Conservation (phyloP, 352 stramenopile species). For the Phytophthora cactorum region DNA sequence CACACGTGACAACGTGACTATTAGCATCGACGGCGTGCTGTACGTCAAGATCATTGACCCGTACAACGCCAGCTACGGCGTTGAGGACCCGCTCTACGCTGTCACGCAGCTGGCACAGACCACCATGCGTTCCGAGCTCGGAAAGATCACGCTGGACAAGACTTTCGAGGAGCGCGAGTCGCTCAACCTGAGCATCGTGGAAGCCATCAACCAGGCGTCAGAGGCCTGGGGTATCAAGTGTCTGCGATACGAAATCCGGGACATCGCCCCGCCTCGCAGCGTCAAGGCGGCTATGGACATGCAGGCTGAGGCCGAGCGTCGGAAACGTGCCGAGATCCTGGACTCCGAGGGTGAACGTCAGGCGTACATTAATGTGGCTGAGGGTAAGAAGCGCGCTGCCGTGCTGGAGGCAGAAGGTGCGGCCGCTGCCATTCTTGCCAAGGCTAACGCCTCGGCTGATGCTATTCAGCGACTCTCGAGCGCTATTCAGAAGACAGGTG, state of each 20-base stretch:
- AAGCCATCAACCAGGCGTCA: constrained; percentile 92
- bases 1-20: constrained; percentile 93
- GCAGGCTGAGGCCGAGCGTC: constrained; percentile 91
- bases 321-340: constrained; percentile 93
- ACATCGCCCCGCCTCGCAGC: constrained; percentile 87
- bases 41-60: constrained; percentile 93
- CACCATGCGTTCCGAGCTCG: constrained; percentile 92
- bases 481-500: constrained; percentile 72
- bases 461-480: constrained; percentile 80
- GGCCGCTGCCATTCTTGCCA: constrained; percentile 83
- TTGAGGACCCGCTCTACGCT: constrained; percentile 90
- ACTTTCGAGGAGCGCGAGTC: constrained; percentile 94
- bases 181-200: constrained; percentile 92
- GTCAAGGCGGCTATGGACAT: constrained; percentile 93
- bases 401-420: constrained; percentile 87
- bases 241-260: constrained; percentile 92
- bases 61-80: constrained; percentile 90
- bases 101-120: constrained; percentile 92
- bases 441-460: constrained; percentile 81
- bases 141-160: constrained; percentile 94
- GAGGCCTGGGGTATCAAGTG: constrained; percentile 92
- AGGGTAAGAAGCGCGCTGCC: constrained; percentile 90
- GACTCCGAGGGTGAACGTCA: constrained; percentile 90
- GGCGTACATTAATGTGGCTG: constrained; percentile 91
- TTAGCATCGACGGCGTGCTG: constrained; percentile 92